Conservation (phyloP, 176 grass and related monocot species). For the Musa itinerans region DNA sequence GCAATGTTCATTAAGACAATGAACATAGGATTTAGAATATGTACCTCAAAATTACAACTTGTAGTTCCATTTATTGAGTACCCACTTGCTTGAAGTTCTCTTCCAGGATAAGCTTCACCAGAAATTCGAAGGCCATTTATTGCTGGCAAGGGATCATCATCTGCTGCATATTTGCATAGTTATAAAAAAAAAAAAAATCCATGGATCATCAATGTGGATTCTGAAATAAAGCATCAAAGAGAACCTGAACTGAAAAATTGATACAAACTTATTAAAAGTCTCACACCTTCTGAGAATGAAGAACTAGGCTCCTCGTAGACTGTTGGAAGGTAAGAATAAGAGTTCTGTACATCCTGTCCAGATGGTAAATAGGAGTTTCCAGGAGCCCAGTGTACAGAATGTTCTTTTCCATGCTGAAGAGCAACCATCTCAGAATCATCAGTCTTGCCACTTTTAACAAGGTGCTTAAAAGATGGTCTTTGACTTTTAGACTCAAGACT, state of each 20-base stretch:
- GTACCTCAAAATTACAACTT: conserved; percentile 94
- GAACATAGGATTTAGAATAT: not conserved
- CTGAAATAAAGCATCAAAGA: not conserved
- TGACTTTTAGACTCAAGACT: conserved; percentile 29
- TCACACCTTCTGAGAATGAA: conserved; percentile 82
- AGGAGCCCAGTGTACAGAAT: conserved; percentile 50
- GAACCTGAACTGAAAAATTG: not conserved
- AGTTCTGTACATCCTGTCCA: conserved; percentile 46
- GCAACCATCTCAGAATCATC: conserved; percentile 39
- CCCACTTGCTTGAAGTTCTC: conserved; percentile 87
- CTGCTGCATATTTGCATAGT: conserved; percentile 33
- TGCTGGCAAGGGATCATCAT: conserved; percentile 80
- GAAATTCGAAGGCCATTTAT: conserved; percentile 85
- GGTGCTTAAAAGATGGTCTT: conserved; percentile 43
- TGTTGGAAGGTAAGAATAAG: conserved; percentile 77
- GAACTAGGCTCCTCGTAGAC: conserved; percentile 78
- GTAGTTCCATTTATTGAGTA: conserved; percentile 87
- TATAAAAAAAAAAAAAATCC: not conserved
- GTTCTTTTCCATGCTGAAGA: conserved; percentile 34
- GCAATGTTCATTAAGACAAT: not conserved
- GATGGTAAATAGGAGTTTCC: conserved; percentile 48
- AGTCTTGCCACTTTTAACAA: conserved; percentile 30
- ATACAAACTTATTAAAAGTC: not conserved
- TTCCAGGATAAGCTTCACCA: conserved; percentile 88
- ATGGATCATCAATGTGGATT: not conserved